phyloP scores from a whole-genome alignment of 2,329 filamentous ascomycete species.

The Xylariaceae sp. region DNA sequence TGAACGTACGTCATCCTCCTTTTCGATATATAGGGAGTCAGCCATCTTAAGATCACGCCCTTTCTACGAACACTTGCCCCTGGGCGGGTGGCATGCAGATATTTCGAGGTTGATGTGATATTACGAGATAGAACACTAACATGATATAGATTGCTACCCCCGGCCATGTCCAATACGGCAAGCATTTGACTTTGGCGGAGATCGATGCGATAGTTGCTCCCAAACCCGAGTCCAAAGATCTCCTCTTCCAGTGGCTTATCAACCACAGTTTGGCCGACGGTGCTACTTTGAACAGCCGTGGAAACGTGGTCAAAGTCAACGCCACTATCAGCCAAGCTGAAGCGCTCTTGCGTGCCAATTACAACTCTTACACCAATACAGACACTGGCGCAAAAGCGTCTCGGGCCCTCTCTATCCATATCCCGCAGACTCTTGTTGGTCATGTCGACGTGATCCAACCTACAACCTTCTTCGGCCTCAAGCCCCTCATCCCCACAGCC shows the following conservation, averaged over 20 bases:
- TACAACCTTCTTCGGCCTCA: slow-evolving; percentile 18
- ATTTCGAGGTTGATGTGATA: too few species aligned
- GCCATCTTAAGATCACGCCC: too few species aligned
- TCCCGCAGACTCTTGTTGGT: slow-evolving; percentile 7
- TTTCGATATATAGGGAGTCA: background rate
- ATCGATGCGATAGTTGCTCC: slow-evolving; percentile 17
- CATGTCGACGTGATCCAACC: slow-evolving; percentile 16
- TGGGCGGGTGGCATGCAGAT: too few species aligned
- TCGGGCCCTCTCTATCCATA: slow-evolving; percentile 2
- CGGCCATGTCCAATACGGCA: slow-evolving; percentile 15
- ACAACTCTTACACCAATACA: slow-evolving; percentile 12
- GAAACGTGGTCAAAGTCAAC: slow-evolving; percentile 14
- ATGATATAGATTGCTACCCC: slow-evolving; percentile 20
- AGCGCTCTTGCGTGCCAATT: slow-evolving; percentile 3
- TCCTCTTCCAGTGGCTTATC: slow-evolving; percentile 16
- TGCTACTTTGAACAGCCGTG: slow-evolving; percentile 7
- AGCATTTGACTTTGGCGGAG: slow-evolving; percentile 18
- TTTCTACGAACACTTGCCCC: too few species aligned
- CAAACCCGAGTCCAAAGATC: slow-evolving; percentile 15
- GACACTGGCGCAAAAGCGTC: slow-evolving; percentile 4
- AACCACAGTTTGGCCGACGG: slow-evolving; percentile 14
- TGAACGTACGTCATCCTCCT: slow-evolving; percentile 12
- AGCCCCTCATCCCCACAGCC: background rate
- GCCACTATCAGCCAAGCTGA: slow-evolving; percentile 14
- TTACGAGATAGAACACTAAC: background rate